These are phyloP conservation scores for Dryadomyces quercus-mongolicae DNA, from an alignment of 2,329 filamentous ascomycete species.

Conservation along the genomic window DNA sequence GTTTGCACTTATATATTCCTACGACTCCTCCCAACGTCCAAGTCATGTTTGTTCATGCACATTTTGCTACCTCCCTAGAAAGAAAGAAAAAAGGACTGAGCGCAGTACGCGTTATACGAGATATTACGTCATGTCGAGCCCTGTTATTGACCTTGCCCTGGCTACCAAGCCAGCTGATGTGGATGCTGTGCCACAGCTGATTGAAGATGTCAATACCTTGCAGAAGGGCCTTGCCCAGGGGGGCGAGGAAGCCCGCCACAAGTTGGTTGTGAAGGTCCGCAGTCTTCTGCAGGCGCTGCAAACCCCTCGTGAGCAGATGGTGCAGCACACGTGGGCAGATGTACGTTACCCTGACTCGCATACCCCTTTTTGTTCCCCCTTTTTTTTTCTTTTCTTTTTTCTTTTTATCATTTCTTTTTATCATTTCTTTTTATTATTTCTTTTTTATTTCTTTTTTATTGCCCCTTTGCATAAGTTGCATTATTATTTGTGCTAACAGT, in stretches of 20 bases:
- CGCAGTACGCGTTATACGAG: background rate
- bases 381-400: no score
- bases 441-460: no score
- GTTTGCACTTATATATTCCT: background rate
- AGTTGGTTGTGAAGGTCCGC: constrained; percentile 3
- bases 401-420: no score
- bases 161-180: background rate
- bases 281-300: constrained; percentile 3
- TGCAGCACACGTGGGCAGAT: constrained; percentile 8
- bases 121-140: background rate
- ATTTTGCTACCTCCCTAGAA: background rate
- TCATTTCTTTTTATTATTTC: no score
- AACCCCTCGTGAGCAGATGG: constrained; percentile 8
- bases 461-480: no score
- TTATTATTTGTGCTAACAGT: no score
- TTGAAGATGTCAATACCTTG: constrained; percentile 5
- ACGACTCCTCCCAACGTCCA: background rate
- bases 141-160: background rate
- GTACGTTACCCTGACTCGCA: background rate
- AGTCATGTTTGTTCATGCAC: no score
- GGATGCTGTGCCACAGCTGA: constrained; percentile 4
- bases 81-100: background rate
- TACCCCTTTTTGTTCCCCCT: background rate
- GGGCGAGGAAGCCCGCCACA: constrained; percentile 7
- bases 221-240: background rate